These are phyloP conservation scores for Triglochin maritima DNA, from an alignment of 106 monocot species.

Conservation along the genomic window DNA sequence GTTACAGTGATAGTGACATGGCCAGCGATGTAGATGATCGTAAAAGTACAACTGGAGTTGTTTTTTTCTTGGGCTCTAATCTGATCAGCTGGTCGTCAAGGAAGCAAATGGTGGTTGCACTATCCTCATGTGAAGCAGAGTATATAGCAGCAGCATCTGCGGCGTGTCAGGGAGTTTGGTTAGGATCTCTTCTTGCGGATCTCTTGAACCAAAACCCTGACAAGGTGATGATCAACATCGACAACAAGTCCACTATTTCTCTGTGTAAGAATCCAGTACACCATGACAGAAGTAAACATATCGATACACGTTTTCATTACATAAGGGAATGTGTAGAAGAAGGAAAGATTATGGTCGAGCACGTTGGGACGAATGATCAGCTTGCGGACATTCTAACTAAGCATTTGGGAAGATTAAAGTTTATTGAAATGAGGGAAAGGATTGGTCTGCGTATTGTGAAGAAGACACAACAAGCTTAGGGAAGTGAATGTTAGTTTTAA, in stretches of 20 bases:
- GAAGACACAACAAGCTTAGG: neutral
- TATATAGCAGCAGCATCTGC: neutral
- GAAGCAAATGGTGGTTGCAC: no score
- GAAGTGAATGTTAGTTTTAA: no score
- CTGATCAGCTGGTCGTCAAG: neutral
- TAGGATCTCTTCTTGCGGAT: neutral
- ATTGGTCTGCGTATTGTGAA: neutral
- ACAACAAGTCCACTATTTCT: conserved; percentile 1
- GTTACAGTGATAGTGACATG: conserved; percentile 1
- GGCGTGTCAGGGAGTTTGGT: neutral
- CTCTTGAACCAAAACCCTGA: neutral
- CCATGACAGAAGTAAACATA: no score
- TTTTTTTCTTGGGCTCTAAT: neutral
- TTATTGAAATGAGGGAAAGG: neutral
- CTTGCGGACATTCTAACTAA: neutral
- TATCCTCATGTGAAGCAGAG: neutral
- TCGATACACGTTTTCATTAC: neutral
- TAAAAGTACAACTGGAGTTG: neutral
- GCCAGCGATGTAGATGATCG: no score
- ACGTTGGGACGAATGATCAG: neutral
- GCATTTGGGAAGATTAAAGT: neutral
- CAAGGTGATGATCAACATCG: neutral
- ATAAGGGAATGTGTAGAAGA: neutral
- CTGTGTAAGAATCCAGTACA: neutral
- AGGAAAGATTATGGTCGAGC: neutral